Percentiles rank a stretch among this genome's conserved stretches.
phyloP scores from a whole-genome alignment of 257 asterid species.

The Solanum pimpinellifolium region DNA sequence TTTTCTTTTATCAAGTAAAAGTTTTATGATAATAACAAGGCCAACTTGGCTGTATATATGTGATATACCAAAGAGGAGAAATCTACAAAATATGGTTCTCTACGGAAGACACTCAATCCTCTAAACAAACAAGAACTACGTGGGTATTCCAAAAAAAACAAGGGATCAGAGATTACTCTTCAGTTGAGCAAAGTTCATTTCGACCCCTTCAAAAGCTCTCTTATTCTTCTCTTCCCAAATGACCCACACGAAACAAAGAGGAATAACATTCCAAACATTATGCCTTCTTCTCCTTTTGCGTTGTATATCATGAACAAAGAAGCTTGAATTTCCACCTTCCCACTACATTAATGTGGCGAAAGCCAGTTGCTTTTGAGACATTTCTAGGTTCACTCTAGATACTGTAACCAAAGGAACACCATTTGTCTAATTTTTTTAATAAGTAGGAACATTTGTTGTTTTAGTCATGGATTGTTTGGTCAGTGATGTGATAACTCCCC shows the following conservation, averaged over 20 bases:
- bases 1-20: background rate
- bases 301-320: background rate
- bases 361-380: background rate
- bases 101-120: background rate
- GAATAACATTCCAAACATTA: background rate
- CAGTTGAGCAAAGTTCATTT: background rate
- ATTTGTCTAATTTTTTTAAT: background rate
- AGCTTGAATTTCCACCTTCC: background rate
- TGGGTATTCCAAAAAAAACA: background rate
- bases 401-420: background rate
- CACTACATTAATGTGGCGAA: background rate
- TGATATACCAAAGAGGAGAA: background rate
- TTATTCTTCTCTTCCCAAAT: background rate
- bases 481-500: background rate
- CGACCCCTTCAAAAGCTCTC: background rate
- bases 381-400: background rate
- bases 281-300: background rate
- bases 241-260: background rate
- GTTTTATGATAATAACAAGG: background rate
- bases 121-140: background rate
- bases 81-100: background rate
- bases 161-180: background rate
- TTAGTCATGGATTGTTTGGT: background rate
- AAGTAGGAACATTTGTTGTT: background rate
- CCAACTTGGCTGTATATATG: background rate